Evolutionary conservation across 2,329 filamentous ascomycete genomes (phyloP).

Genomic region (Hymenoscyphus scutula): DNA sequence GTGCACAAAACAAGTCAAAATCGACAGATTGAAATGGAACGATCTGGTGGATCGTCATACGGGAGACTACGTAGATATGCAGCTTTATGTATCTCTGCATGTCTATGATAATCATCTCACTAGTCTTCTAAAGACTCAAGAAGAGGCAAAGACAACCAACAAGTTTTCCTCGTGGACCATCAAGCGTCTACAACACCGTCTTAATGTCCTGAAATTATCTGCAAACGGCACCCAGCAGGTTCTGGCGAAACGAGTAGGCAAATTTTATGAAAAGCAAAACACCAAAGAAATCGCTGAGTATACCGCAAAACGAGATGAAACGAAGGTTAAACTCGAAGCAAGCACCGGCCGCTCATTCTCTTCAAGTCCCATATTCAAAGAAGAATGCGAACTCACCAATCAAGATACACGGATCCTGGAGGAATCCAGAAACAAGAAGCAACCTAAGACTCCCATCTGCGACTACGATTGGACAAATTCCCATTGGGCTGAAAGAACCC

Average conservation of each 20-base stretch:
- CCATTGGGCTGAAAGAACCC: conserved; percentile 22
- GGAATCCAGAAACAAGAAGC: neutral
- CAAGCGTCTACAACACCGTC: neutral
- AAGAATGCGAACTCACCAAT: neutral
- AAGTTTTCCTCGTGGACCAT: neutral
- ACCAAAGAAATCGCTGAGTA: neutral
- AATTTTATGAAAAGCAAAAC: neutral
- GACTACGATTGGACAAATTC: conserved; percentile 26
- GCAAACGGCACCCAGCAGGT: neutral
- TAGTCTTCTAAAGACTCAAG: neutral
- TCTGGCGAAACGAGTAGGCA: neutral
- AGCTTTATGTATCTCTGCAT: neutral
- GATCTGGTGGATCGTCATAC: conserved; percentile 3
- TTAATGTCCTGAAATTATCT: neutral
- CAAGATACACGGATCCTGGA: conserved; percentile 3
- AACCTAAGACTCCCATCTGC: conserved; percentile 8
- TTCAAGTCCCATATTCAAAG: neutral
- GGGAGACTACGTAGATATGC: neutral
- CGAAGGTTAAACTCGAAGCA: conserved; percentile 14
- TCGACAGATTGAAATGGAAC: conserved; percentile 1
- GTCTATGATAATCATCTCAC: neutral
- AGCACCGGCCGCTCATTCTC: conserved; percentile 20
- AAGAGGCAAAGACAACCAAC: neutral
- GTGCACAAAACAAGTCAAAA: neutral
- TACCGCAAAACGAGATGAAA: neutral